Evolutionary conservation across 768 basidiomycete genomes (phyloP), one percentile per base, ranked within the genome.

Genomic region (Tylopilus intermedius): DNA sequence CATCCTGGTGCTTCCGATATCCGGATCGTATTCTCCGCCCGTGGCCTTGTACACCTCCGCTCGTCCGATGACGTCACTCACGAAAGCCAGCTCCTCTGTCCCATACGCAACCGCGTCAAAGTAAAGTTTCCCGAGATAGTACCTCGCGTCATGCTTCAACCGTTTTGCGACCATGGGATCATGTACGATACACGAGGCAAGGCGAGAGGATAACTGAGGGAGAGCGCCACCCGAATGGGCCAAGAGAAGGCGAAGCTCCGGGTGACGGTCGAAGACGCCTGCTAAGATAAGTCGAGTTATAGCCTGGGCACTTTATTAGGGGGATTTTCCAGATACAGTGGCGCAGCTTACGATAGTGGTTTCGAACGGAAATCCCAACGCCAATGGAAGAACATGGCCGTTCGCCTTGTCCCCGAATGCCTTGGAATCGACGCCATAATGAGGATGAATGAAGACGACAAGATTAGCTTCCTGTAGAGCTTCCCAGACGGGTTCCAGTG

Each of bases 101-200:
- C 91, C 92, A 68, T 94, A 94, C 7, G 87, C 81, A n/a, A 94
- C 88, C 1, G 91, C 90, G 62, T 94, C 92, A 62, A 84, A 83
- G 62, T 83, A 91, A 14, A 94, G 73, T 66, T 79, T 82, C 0
- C 88, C 87, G 18, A 94, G 74, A 67, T 93, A 94, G 64, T 81
- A 89, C 35, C 92, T 80, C 22, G 88, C 88, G 65, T 94, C 90
- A 60, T 91, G 85, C 64, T 83, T 75, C 40, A 94, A 74, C 39
- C 90, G 76, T 2, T 80, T 78, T 18, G 85, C 82, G 27, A 90
- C 88, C 50, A 83, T 67, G 3, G 91, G 91, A 66, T 94, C 91
- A 62, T 94, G 92, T 53, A 79, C 77, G 57, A 94, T 85, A 63
- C 91, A 94, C 3, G 86, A 89, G 0, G 89, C 84, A 35, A 94